phyloP scores from a whole-genome alignment of 495 filamentous ascomycete species.

The Xeromyces bisporus region DNA sequence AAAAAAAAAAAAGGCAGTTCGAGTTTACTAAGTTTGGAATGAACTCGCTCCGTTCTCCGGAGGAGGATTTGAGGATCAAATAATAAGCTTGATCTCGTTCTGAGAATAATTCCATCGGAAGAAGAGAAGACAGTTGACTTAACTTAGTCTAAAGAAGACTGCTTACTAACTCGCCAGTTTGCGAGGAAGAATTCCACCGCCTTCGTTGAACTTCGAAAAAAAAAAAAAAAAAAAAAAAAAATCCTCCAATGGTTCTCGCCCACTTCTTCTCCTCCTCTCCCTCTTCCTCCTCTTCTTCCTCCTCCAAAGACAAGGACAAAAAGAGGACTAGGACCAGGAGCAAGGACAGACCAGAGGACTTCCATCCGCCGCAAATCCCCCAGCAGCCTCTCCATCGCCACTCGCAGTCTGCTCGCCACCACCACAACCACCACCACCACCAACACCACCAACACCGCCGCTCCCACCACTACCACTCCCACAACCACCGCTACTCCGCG shows the following conservation, averaged over 20 bases:
- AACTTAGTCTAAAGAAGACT: too few species aligned
- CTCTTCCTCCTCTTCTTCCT: too few species aligned
- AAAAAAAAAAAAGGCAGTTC: too few species aligned
- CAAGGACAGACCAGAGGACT: conserved; percentile 4
- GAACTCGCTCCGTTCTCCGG: too few species aligned
- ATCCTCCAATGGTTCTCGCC: conserved; percentile 16
- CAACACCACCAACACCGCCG: conserved; percentile 1
- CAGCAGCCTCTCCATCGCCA: conserved; percentile 10
- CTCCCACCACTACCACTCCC: conserved; percentile 5
- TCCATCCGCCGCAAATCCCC: conserved; percentile 4
- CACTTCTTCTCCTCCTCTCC: conserved; percentile 26
- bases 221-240: conserved; percentile 3
- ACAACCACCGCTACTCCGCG: too few species aligned
- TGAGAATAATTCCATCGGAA: too few species aligned
- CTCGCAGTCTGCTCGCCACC: conserved; percentile 8
- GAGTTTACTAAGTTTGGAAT: too few species aligned
- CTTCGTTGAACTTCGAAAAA: conserved; percentile 30
- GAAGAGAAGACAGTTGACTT: too few species aligned
- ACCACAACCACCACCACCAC: too few species aligned
- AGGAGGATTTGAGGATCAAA: too few species aligned
- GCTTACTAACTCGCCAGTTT: background rate
- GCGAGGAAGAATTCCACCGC: conserved; percentile 21
- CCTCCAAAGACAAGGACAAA: conserved; percentile 23
- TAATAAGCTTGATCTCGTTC: too few species aligned
- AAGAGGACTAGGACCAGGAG: conserved; percentile 2